Evolutionary conservation across 2,329 filamentous ascomycete genomes (phyloP).

Genomic region (Magnaporthiopsis incrustans): DNA sequence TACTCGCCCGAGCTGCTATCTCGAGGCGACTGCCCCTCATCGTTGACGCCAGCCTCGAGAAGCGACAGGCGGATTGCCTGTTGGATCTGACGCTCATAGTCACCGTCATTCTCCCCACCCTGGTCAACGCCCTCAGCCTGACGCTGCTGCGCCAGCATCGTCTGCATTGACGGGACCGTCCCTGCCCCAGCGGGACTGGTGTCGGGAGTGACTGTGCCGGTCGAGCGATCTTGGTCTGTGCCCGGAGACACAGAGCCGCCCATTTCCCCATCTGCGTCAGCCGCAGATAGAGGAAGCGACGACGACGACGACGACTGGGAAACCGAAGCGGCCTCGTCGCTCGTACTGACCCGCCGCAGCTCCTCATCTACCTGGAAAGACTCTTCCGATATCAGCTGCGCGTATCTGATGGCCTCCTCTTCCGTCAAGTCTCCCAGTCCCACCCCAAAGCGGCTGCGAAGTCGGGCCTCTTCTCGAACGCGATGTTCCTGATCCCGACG

Average conservation of each 20-base stretch:
- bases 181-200: conserved; percentile 36
- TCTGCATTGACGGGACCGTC: conserved; percentile 7
- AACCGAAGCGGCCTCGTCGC: conserved; percentile 4
- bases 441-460: conserved; percentile 77
- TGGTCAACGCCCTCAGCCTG: conserved; percentile 12
- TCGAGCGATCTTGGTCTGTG: not conserved
- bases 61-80: conserved; percentile 55
- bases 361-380: conserved; percentile 48
- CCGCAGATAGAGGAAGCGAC: conserved; percentile 26
- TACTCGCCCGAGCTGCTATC: conserved; percentile 39
- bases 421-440: conserved; percentile 62
- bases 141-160: conserved; percentile 1
- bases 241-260: conserved; percentile 10
- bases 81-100: conserved; percentile 55
- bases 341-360: conserved; percentile 38
- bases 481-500: conserved; percentile 62
- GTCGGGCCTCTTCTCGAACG: conserved; percentile 57
- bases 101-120: conserved; percentile 35
- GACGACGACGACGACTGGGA: conserved; percentile 17
- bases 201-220: conserved; percentile 46
- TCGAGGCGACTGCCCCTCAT: conserved; percentile 34
- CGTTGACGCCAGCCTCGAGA: conserved; percentile 42
- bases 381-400: conserved; percentile 59
- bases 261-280: conserved; percentile 27
- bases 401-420: conserved; percentile 57